Conservation (phyloP, 2,329 filamentous ascomycete genomes). For the Penicillium frequentans region DNA sequence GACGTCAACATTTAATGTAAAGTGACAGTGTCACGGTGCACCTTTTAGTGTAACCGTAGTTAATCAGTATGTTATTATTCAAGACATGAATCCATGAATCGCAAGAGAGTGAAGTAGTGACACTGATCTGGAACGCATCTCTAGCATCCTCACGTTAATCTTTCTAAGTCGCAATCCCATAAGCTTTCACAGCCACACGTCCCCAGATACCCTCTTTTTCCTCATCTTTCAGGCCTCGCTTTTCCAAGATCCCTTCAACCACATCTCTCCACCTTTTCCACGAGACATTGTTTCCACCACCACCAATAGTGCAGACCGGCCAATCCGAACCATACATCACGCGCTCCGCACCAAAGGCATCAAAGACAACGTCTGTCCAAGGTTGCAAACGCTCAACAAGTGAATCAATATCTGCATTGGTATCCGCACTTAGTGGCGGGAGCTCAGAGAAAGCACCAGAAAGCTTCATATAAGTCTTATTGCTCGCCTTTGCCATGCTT, state of each 20-base stretch:
- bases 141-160: neutral
- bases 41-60: too few relatives aligned
- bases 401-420: conserved; percentile 19
- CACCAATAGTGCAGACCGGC: conserved; percentile 80
- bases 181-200: conserved; percentile 70
- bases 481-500: conserved; percentile 60
- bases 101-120: too few relatives aligned
- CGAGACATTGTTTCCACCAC: conserved; percentile 55
- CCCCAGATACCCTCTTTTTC: conserved; percentile 70
- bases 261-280: conserved; percentile 76
- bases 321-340: conserved; percentile 94
- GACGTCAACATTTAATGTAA: too few relatives aligned
- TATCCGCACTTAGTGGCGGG: conserved; percentile 42
- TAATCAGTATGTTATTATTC: too few relatives aligned
- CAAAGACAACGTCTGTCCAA: conserved; percentile 72
- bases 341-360: conserved; percentile 68
- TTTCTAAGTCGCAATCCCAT: conserved; percentile 37
- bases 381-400: conserved; percentile 62
- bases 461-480: conserved; percentile 83
- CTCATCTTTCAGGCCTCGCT: conserved; percentile 54
- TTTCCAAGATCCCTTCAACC: conserved; percentile 64
- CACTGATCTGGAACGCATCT: neutral
- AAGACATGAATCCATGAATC: too few relatives aligned
- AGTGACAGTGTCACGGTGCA: too few relatives aligned
- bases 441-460: conserved; percentile 84